A percentile compares a stretch with the other conserved stretches of the same genome.
Conservation (phyloP, 805 yeast species). For the Citeromyces nyonsensis region DNA sequence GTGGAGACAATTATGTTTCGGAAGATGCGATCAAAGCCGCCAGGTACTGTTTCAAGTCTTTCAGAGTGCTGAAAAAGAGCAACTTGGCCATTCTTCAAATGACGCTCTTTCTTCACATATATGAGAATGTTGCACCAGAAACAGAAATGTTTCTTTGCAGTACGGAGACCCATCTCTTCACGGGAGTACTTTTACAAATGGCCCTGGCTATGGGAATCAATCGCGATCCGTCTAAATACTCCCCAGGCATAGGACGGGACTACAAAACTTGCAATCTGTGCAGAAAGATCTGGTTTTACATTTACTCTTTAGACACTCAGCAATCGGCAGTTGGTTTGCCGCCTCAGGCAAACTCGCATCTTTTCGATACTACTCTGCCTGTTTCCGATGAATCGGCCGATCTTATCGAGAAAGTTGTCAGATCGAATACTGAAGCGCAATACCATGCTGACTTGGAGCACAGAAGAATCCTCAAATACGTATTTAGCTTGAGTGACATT, state of each 20-base stretch:
- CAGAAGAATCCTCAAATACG: conserved; percentile 17
- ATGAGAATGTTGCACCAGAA: conserved; percentile 27
- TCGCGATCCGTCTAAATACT: conserved; percentile 23
- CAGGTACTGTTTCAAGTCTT: conserved; percentile 20
- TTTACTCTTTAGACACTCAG: conserved; percentile 25
- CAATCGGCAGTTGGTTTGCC: conserved; percentile 26
- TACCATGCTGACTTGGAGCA: conserved; percentile 14
- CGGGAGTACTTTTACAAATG: conserved; percentile 23
- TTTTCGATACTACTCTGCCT: conserved; percentile 27
- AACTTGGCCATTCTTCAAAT: conserved; percentile 26
- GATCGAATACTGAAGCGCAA: conserved; percentile 15
- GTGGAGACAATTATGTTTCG: conserved; percentile 17
- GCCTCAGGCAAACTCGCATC: conserved; percentile 18
- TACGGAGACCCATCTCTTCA: conserved; percentile 20
- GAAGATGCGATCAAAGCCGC: conserved; percentile 22
- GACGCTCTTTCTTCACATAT: conserved; percentile 20
- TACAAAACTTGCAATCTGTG: conserved; percentile 24
- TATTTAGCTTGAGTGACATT: conserved; percentile 5
- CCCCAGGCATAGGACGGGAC: conserved; percentile 10
- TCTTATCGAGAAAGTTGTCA: conserved; percentile 23
- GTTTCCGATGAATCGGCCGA: conserved; percentile 17
- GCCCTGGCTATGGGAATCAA: conserved; percentile 29
- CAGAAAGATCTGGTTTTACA: conserved; percentile 43
- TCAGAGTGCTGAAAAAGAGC: conserved; percentile 20
- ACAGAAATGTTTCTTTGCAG: conserved; percentile 30